A percentile compares a stretch with the other conserved stretches of the same genome.
Evolutionary conservation across 768 basidiomycete genomes (phyloP).

Genomic region (Xerocomellus chrysenteron): DNA sequence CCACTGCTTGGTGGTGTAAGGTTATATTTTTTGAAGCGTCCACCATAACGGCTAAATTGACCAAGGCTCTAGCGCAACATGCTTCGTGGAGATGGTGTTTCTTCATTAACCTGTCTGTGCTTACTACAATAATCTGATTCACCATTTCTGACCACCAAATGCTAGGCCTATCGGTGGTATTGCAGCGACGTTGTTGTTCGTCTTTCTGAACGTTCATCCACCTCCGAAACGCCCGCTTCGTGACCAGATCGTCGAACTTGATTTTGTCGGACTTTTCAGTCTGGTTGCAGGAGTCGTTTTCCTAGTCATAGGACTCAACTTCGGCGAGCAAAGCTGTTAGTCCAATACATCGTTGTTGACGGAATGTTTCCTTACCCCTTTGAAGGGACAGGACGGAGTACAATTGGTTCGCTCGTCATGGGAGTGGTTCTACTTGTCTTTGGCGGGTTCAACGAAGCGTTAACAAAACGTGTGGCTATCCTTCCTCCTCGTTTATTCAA

Average conservation of each 20-base stretch:
- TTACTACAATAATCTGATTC: background rate
- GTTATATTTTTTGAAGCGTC: background rate
- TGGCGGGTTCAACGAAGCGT: constrained; percentile 55
- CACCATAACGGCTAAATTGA: background rate
- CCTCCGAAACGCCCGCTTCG: constrained; percentile 55
- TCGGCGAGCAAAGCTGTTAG: constrained; percentile 64
- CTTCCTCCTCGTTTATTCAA: constrained; percentile 74
- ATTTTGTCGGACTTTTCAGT: constrained; percentile 64
- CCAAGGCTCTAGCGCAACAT: constrained; percentile 66
- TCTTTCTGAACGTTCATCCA: constrained; percentile 76
- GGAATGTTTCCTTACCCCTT: too few species aligned
- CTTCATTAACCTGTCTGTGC: constrained; percentile 65
- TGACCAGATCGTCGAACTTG: constrained; percentile 61
- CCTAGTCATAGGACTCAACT: constrained; percentile 69
- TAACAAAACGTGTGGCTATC: constrained; percentile 65
- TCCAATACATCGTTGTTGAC: background rate
- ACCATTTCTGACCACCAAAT: background rate
- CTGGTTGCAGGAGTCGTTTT: constrained; percentile 66
- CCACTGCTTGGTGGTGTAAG: constrained; percentile 82
- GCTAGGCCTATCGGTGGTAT: constrained; percentile 68
- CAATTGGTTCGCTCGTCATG: constrained; percentile 55
- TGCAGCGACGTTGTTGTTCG: constrained; percentile 57
- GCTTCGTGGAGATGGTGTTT: constrained; percentile 84
- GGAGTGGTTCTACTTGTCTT: constrained; percentile 51
- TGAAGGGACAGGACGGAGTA: constrained; percentile 54